Evolutionary conservation across 2,329 filamentous ascomycete genomes (phyloP).

Genomic region (Tolypocladium paradoxum): DNA sequence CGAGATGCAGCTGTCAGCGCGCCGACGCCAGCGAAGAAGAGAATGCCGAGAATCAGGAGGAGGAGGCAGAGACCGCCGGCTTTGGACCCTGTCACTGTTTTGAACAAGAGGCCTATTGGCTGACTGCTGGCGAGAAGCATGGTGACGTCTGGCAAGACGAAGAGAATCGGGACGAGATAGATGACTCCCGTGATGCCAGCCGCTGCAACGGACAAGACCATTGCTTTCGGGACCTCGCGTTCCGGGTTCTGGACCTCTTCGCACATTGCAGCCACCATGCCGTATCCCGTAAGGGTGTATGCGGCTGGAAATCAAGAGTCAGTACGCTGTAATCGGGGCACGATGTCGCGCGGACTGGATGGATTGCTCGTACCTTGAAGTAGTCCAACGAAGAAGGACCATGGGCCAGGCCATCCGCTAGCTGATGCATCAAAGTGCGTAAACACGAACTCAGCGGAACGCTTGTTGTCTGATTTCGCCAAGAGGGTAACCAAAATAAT

Average conservation of each 20-base stretch:
- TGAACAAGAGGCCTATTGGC: constrained; percentile 67
- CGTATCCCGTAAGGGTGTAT: constrained; percentile 34
- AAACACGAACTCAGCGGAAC: constrained; percentile 51
- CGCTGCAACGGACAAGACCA: constrained; percentile 55
- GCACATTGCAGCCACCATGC: constrained; percentile 43
- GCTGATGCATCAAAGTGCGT: constrained; percentile 56
- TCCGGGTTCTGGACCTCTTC: constrained; percentile 51
- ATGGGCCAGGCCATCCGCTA: constrained; percentile 57
- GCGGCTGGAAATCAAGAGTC: constrained; percentile 25
- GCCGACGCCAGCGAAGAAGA: constrained; percentile 66
- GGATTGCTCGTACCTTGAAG: constrained; percentile 30
- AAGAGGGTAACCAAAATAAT: constrained; percentile 62
- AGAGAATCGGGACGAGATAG: constrained; percentile 65
- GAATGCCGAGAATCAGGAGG: constrained; percentile 65
- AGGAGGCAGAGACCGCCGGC: constrained; percentile 65
- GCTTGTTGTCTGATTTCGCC: constrained; percentile 52
- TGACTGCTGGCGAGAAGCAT: constrained; percentile 60
- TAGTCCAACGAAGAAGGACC: constrained; percentile 46
- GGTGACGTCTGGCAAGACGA: constrained; percentile 60
- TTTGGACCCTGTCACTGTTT: constrained; percentile 60
- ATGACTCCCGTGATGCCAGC: constrained; percentile 50
- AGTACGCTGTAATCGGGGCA: neutral
- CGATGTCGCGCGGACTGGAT: neutral
- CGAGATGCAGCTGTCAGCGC: constrained; percentile 66
- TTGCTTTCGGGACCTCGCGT: constrained; percentile 54